Evolutionary conservation across 768 basidiomycete species (phyloP).

Genomic region (Leccinum rimulosum): DNA sequence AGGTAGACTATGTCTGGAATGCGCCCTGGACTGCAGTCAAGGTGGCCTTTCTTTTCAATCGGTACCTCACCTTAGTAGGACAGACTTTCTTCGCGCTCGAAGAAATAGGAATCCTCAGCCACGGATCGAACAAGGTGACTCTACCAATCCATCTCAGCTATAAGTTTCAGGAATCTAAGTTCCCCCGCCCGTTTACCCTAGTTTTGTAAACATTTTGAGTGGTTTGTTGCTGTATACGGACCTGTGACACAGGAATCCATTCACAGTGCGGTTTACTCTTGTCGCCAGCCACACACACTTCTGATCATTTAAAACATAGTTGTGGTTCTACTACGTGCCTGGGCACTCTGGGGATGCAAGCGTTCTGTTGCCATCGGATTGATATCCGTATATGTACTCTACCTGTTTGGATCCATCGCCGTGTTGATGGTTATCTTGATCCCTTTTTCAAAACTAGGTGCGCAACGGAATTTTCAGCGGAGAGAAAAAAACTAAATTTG

Average conservation of each 20-base stretch:
- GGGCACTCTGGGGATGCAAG: conserved; percentile 20
- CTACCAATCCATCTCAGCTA: not conserved
- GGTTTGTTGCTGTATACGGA: not conserved
- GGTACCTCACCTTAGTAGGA: conserved; percentile 13
- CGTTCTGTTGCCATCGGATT: not conserved
- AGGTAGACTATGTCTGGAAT: conserved; percentile 7
- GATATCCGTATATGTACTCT: conserved; percentile 11
- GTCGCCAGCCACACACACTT: not conserved
- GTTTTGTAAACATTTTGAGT: conserved; percentile 10
- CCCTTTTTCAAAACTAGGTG: not conserved
- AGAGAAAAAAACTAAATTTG: not conserved
- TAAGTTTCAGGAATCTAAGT: not conserved
- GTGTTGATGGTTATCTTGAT: not conserved
- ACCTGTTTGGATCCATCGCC: not conserved
- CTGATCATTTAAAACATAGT: conserved; percentile 1
- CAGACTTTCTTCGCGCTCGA: conserved; percentile 9
- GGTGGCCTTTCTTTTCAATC: conserved; percentile 17
- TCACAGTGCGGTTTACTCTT: conserved; percentile 4
- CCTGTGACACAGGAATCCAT: conserved; percentile 6
- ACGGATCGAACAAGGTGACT: conserved; percentile 6
- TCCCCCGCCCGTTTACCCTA: not conserved
- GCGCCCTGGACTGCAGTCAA: conserved; percentile 8
- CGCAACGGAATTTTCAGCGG: not conserved
- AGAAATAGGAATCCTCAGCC: conserved; percentile 11
- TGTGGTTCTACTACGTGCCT: conserved; percentile 18